Evolutionary conservation across 164 flowering plant species (phyloP).

Genomic region (Litsea cubeba): DNA sequence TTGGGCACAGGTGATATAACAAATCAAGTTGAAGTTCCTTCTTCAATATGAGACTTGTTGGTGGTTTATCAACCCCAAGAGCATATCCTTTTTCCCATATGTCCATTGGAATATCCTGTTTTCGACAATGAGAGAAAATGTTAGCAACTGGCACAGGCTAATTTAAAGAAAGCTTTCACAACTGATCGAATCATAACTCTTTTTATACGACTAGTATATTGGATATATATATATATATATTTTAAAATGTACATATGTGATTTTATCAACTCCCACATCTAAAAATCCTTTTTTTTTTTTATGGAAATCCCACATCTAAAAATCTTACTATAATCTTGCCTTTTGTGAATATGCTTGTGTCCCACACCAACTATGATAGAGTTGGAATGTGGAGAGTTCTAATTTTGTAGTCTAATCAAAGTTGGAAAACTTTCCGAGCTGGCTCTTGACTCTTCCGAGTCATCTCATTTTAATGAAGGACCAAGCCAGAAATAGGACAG

Average conservation of each 20-base stretch:
- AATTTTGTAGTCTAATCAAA: no score
- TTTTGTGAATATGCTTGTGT: no score
- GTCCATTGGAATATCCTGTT: neutral
- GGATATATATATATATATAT: neutral
- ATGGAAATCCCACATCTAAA: neutral
- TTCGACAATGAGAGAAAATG: neutral
- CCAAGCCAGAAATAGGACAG: no score
- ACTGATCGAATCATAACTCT: neutral
- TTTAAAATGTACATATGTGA: neutral
- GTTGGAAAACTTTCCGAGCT: no score
- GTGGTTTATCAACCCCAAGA: constrained; percentile 48
- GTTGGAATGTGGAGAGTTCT: no score
- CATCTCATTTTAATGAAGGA: no score
- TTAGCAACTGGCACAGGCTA: no score
- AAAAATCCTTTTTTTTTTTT: no score
- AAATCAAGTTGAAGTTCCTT: constrained; percentile 50
- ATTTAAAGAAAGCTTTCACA: neutral
- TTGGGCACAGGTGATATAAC: constrained; percentile 55
- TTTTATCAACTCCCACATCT: neutral
- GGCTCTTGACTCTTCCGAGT: no score
- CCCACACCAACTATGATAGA: no score
- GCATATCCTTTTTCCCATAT: neutral
- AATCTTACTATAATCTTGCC: no score
- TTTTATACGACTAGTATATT: neutral
- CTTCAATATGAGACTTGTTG: constrained; percentile 47